Conservation (phyloP, 2,329 filamentous ascomycete species). For the Ophioceras dolichostomum region DNA sequence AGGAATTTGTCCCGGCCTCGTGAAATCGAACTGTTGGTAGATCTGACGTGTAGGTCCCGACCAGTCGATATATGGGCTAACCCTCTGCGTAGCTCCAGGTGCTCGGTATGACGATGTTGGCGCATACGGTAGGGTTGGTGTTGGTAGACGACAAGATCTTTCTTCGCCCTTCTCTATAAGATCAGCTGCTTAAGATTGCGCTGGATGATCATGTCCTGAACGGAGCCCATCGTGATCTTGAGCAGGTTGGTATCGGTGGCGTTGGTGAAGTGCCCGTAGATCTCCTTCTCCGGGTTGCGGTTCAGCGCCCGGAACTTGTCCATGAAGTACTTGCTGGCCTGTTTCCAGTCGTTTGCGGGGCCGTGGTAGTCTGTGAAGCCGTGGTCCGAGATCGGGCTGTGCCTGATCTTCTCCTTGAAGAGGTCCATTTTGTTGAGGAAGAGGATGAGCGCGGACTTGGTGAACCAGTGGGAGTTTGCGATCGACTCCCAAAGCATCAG, state of each 20-base stretch:
- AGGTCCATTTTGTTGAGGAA: conserved; percentile 85
- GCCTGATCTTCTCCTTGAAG: conserved; percentile 63
- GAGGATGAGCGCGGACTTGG: conserved; percentile 67
- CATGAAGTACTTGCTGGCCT: conserved; percentile 69
- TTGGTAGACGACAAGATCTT: too few species aligned
- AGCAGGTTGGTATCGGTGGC: conserved; percentile 60
- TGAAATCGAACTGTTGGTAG: too few species aligned
- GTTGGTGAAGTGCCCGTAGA: conserved; percentile 51
- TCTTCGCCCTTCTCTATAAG: conserved; percentile 40
- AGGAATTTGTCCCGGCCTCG: too few species aligned
- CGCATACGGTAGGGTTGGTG: too few species aligned
- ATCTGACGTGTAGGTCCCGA: too few species aligned
- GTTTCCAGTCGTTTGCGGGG: conserved; percentile 57
- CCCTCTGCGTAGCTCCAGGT: too few species aligned
- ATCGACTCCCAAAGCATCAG: conserved; percentile 81
- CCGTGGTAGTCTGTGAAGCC: conserved; percentile 71
- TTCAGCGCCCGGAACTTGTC: conserved; percentile 71
- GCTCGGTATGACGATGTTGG: too few species aligned
- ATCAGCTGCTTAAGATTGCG: conserved; percentile 72
- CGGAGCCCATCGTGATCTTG: conserved; percentile 76
- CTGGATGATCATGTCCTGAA: conserved; percentile 82
- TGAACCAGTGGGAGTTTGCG: conserved; percentile 79
- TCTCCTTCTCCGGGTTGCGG: conserved; percentile 51
- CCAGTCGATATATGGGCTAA: too few species aligned
- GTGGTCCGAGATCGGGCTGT: conserved; percentile 60